Evolutionary conservation across 1,284 basidiomycete species (phyloP), one percentile per base, ranked within the genome.

Genomic region (Rhodotorula sp.): DNA sequence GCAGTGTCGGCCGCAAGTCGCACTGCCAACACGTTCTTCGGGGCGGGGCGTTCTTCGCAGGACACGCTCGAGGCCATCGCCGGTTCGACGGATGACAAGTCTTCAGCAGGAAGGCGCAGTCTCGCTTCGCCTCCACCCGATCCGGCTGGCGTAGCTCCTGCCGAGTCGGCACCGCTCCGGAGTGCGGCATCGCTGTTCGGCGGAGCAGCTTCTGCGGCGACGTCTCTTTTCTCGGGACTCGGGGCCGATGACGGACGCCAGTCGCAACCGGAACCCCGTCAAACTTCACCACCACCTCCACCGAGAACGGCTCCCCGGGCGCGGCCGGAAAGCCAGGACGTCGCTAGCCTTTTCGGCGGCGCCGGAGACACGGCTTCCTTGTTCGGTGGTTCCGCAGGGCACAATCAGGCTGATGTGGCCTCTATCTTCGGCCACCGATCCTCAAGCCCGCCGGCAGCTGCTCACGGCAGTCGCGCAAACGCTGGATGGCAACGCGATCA

Each of bases 101-200:
- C 12, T 14, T 21, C 19, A 50, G 49, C 18, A 50, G 19, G 49
- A 16, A 19, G 34, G 31, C 56, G 56, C 34, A 19, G 26, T 21
- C 28, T 28, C 18, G 15, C 56, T 0, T 18, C 21, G 6, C 19
- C 57, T 31, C 2, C 34, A 38, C 16, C 38, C 19, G 57, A 58
- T 19, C 1, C 3, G 57, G 23, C 19, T 23, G 19, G 21, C 15
- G 34, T 5, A 23, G 28, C 23, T 58, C 34, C 57, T 34, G 57
- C 34, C 34, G 57, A 23, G 21, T 34, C 34, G 34, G 19, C 34
- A 6, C 23, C 16, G 38, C 23, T 26, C 16, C 58, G n/a, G 12
- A 26, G 12, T 14, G 21, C 43, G 1, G 47, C 62, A 26, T 56
- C 62, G 43, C 54, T 63, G 21, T 63, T 63, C n/a, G 62, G 62